A percentile compares a stretch with the other conserved stretches of the same genome.
Conservation (phyloP, 148 eudicot genomes). For the Suaeda aralocaspica region DNA sequence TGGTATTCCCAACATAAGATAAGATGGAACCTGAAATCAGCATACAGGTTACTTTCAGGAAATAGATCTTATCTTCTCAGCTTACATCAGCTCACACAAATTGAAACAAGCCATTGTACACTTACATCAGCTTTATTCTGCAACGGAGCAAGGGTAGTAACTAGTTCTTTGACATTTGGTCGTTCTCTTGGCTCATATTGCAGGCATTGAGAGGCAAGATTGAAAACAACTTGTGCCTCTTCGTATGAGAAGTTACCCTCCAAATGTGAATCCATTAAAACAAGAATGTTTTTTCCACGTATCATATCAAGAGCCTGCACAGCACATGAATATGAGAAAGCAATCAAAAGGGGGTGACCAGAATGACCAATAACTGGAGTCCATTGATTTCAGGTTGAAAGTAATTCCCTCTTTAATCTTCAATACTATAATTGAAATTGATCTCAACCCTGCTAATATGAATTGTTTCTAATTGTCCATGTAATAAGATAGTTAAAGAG, state of each 20-base stretch:
- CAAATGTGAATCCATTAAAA: conserved; percentile 87
- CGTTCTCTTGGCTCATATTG: conserved; percentile 93
- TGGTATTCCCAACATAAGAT: conserved; percentile 75
- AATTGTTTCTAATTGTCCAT: neutral
- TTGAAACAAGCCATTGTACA: conserved; percentile 14
- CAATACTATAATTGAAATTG: neutral
- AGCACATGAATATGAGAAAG: conserved; percentile 11
- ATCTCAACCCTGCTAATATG: neutral
- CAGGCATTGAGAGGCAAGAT: conserved; percentile 82
- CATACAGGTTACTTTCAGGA: neutral
- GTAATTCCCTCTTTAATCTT: neutral
- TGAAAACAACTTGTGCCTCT: conserved; percentile 80
- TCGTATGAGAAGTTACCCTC: conserved; percentile 87
- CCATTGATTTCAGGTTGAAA: neutral
- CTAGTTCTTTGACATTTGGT: conserved; percentile 69
- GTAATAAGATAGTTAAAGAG: neutral
- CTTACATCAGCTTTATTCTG: conserved; percentile 69
- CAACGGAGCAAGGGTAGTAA: conserved; percentile 57
- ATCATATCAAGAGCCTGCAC: conserved; percentile 95
- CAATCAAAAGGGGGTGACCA: neutral
- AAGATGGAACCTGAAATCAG: conserved; percentile 61
- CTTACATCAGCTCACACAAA: neutral
- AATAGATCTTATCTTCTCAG: neutral
- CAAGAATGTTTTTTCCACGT: conserved; percentile 70
- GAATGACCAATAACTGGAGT: neutral